A percentile compares a stretch with the other conserved stretches of the same genome.
phyloP scores from a whole-genome alignment of 768 basidiomycete genomes.

The Paxillus ammoniavirescens region DNA sequence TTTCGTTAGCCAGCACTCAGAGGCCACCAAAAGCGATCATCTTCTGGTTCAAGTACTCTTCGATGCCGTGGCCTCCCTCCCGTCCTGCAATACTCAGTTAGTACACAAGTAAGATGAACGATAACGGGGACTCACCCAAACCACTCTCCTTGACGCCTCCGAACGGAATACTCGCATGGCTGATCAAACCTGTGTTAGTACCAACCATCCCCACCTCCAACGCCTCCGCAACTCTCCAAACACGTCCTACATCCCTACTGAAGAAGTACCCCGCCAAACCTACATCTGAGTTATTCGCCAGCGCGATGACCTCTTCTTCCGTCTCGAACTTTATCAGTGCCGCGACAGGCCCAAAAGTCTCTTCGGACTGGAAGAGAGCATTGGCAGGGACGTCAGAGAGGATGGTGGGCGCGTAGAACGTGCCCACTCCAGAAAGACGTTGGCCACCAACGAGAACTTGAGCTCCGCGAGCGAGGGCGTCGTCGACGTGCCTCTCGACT shows the following conservation, averaged over 20 bases:
- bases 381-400: slow-evolving; percentile 76
- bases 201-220: slow-evolving; percentile 95
- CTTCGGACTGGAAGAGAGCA: slow-evolving; percentile 72
- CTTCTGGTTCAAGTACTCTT: slow-evolving; percentile 85
- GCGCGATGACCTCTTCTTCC: slow-evolving; percentile 85
- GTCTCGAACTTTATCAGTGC: slow-evolving; percentile 88
- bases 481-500: slow-evolving; percentile 80
- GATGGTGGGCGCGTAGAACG: slow-evolving; percentile 87
- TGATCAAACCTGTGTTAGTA: slow-evolving; percentile 76
- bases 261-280: slow-evolving; percentile 97
- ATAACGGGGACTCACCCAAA: slow-evolving; percentile 39
- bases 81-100: slow-evolving; percentile 44
- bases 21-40: slow-evolving; percentile 79
- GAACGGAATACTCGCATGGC: slow-evolving; percentile 80
- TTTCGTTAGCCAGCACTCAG: slow-evolving; percentile 16
- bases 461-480: slow-evolving; percentile 84
- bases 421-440: slow-evolving; percentile 49
- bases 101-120: background rate
- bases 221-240: slow-evolving; percentile 93
- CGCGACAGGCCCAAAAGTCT: slow-evolving; percentile 94
- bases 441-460: slow-evolving; percentile 90
- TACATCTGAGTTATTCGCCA: slow-evolving; percentile 81
- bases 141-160: slow-evolving; percentile 93
- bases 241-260: slow-evolving; percentile 78
- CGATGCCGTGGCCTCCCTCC: slow-evolving; percentile 88